Conservation (phyloP, 2,329 filamentous ascomycete genomes). For the Aspergillus quadrilineatus region DNA sequence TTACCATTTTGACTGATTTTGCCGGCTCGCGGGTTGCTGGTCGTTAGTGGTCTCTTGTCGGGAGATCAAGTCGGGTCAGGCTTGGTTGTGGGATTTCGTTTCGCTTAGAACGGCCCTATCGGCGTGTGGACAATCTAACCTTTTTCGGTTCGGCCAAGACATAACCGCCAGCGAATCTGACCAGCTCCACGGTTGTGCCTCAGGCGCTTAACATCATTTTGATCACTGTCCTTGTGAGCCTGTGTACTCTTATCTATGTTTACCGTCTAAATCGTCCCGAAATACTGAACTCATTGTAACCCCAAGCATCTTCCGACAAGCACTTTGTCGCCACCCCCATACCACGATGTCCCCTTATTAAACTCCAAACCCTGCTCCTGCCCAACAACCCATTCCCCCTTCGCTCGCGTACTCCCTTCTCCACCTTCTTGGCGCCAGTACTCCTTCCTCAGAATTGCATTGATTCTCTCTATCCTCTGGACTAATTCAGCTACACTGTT, state of each 20-base stretch:
- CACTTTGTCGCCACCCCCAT: constrained; percentile 75
- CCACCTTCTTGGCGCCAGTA: constrained; percentile 62
- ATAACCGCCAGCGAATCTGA: background rate
- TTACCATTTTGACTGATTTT: constrained; percentile 52
- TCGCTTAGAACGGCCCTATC: constrained; percentile 45
- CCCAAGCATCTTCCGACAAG: constrained; percentile 52
- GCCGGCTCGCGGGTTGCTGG: constrained; percentile 45
- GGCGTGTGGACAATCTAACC: constrained; percentile 29
- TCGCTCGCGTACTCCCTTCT: constrained; percentile 41
- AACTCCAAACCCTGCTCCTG: constrained; percentile 78
- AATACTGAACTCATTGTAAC: constrained; percentile 12
- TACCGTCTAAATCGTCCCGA: background rate
- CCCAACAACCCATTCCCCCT: constrained; percentile 82
- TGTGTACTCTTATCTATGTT: background rate
- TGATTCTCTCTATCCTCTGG: constrained; percentile 70
- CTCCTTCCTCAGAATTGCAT: constrained; percentile 68
- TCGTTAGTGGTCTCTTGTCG: constrained; percentile 44
- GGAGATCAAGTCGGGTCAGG: constrained; percentile 34
- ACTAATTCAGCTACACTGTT: constrained; percentile 66
- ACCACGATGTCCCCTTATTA: constrained; percentile 77
- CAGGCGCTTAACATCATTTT: constrained; percentile 2
- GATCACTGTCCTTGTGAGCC: background rate
- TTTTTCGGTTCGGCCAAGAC: constrained; percentile 27
- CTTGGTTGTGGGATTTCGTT: constrained; percentile 46
- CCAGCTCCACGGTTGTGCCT: background rate